Conservation (phyloP, 805 yeast genomes). For the Saccharomycopsis fodiens region DNA sequence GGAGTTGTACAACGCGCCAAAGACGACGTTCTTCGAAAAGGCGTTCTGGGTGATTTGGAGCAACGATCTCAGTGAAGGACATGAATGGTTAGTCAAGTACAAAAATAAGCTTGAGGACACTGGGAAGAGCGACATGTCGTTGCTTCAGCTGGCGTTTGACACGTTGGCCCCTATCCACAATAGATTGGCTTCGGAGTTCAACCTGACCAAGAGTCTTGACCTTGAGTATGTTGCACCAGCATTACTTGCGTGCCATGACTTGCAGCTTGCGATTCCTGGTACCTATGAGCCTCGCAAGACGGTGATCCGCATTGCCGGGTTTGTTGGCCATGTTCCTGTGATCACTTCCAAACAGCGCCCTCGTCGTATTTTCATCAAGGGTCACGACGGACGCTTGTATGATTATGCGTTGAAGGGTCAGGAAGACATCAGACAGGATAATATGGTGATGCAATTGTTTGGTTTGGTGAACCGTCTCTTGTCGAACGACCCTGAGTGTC, state of each 20-base stretch:
- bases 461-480: conserved; percentile 90
- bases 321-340: conserved; percentile 79
- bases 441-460: conserved; percentile 94
- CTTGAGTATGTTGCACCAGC: conserved; percentile 92
- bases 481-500: conserved; percentile 88
- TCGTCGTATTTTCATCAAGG: conserved; percentile 67
- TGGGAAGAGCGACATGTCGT: conserved; percentile 8
- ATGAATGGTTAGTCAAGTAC: conserved; percentile 85
- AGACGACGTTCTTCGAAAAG: conserved; percentile 85
- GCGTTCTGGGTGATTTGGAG: conserved; percentile 93
- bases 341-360: conserved; percentile 96
- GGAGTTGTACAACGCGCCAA: conserved; percentile 79
- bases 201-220: conserved; percentile 3
- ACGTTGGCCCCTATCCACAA: conserved; percentile 54
- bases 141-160: conserved; percentile 19
- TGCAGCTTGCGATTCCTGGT: conserved; percentile 90
- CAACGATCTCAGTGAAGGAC: conserved; percentile 84
- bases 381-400: conserved; percentile 89
- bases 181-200: conserved; percentile 71
- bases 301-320: conserved; percentile 58
- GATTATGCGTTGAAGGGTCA: conserved; percentile 85
- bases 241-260: conserved; percentile 64
- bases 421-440: conserved; percentile 96
- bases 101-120: conserved; percentile 76
- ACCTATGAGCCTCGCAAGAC: conserved; percentile 83